A percentile compares a stretch with the other conserved stretches of the same genome.
Evolutionary conservation across 2,329 filamentous ascomycete genomes (phyloP).

Genomic region (Aspergillus aculeatus): DNA sequence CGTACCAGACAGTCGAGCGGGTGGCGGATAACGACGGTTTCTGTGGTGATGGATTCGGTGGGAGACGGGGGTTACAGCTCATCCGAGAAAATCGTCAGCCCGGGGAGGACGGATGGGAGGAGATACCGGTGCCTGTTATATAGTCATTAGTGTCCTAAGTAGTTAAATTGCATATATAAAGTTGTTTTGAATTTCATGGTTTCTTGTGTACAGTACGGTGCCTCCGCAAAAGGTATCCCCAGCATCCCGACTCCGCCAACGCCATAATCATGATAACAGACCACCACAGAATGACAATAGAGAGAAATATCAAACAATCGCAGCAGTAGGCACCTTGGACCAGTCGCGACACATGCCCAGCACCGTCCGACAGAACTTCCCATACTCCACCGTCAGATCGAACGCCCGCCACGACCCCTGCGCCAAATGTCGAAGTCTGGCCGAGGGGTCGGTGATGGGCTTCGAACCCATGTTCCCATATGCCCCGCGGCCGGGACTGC

Average conservation of each 20-base stretch:
- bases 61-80: slow-evolving; percentile 32
- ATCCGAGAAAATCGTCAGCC: slow-evolving; percentile 33
- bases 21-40: slow-evolving; percentile 37
- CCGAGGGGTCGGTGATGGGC: slow-evolving; percentile 27
- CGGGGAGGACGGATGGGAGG: slow-evolving; percentile 39
- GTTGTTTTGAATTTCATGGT: too few relatives aligned
- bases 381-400: slow-evolving; percentile 27
- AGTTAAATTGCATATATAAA: too few relatives aligned
- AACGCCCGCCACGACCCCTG: slow-evolving; percentile 33
- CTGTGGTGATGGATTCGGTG: slow-evolving; percentile 39
- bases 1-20: slow-evolving; percentile 31
- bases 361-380: slow-evolving; percentile 34
- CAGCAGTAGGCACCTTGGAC: slow-evolving; percentile 20
- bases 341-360: slow-evolving; percentile 33
- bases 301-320: neutral
- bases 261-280: too few relatives aligned
- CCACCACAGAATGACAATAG: too few relatives aligned
- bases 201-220: too few relatives aligned
- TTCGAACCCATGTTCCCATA: slow-evolving; percentile 37
- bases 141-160: neutral
- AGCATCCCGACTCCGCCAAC: too few relatives aligned
- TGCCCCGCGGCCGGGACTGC: slow-evolving; percentile 27
- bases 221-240: too few relatives aligned
- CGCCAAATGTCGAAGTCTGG: slow-evolving; percentile 30
- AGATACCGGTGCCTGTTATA: neutral